Evolutionary conservation across 2,329 filamentous ascomycete genomes (phyloP).

Genomic region (Nigrospora oryzae): DNA sequence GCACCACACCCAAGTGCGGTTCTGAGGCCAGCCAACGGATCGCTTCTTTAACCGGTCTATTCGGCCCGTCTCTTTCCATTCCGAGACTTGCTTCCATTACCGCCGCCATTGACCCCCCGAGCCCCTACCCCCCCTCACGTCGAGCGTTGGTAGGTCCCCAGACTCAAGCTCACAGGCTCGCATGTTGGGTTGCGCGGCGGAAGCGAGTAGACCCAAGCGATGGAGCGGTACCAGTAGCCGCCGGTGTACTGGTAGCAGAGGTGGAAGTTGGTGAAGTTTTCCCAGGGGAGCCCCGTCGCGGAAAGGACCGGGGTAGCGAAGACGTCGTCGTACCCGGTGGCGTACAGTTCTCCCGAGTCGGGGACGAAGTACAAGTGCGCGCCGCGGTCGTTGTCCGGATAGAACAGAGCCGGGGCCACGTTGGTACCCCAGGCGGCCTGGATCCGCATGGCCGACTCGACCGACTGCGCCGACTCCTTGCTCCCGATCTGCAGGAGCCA

Average conservation of each 20-base stretch:
- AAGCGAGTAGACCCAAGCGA: conserved; percentile 12
- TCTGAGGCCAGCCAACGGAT: no score
- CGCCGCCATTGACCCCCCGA: background rate
- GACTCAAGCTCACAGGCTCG: conserved; percentile 10
- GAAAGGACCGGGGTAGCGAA: no score
- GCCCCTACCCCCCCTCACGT: no score
- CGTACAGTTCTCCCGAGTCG: conserved; percentile 11
- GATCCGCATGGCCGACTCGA: conserved; percentile 8
- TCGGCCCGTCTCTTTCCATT: no score
- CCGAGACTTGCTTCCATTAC: no score
- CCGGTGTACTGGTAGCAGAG: conserved; percentile 16
- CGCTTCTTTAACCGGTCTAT: no score
- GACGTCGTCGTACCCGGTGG: conserved; percentile 12
- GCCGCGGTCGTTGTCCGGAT: conserved; percentile 6
- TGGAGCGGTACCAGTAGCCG: conserved; percentile 14
- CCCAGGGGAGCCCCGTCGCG: background rate
- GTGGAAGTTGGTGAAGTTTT: conserved; percentile 11
- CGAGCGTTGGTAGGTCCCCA: conserved; percentile 2
- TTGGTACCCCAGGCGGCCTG: conserved; percentile 10
- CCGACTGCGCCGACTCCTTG: conserved; percentile 3
- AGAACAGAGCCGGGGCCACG: conserved; percentile 10
- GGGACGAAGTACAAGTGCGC: conserved; percentile 6
- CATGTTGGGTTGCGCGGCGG: conserved; percentile 17
- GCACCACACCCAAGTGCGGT: no score
- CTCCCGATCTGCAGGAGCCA: conserved; percentile 8